Base-by-base conservation (phyloP, 345 rosid genomes). In the Triadica sebifera region DNA sequence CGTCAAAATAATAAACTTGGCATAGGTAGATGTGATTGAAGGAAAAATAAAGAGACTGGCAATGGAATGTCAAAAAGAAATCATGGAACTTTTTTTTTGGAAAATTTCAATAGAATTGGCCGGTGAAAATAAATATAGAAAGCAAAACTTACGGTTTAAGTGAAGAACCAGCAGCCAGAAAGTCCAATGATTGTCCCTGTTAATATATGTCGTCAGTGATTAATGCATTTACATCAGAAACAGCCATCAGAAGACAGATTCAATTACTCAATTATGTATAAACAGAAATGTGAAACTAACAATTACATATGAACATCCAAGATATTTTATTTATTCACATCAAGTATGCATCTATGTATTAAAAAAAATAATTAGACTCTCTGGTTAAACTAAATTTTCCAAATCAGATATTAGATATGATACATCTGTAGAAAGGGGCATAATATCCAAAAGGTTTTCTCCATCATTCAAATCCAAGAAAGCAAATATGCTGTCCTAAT, bases 171-270 rank as follows among this genome's bases (percentile, higher is more conserved):
- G 60, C 43, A 52, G 45, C 41, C 1, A 20, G 72, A 52, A 69
- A 8, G 47, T 69, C 72, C 41, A 69, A 25, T 16, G 60, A 12
- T 69, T 69, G 60, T 51, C 72, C 72, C 72, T 69, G 72, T 51
- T 55, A 69, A 69, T 19, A 69, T 52, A 67, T 16, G 22, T 51
- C 43, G 4, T 22, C 9, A 19, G 47, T n/a, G 47, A 52, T 34
- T 34, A 69, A 8, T 51, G 25, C 47, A 51, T 52, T 69, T 52
- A 52, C 13, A 34, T 69, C 24, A 16, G 24, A 17, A 69, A 68
- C 46, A 51, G 24, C 72, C 16, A 51, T 51, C 43, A 24, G 34
- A 63, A 8, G 39, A 12, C 12, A 12, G 22, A 47, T 50, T 47
- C 29, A 67, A 50, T 25, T 9, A 49, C 29, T 67, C 57, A 50